phyloP scores from a whole-genome alignment of 2,329 filamentous ascomycete genomes.

The Helotiales sp. region DNA sequence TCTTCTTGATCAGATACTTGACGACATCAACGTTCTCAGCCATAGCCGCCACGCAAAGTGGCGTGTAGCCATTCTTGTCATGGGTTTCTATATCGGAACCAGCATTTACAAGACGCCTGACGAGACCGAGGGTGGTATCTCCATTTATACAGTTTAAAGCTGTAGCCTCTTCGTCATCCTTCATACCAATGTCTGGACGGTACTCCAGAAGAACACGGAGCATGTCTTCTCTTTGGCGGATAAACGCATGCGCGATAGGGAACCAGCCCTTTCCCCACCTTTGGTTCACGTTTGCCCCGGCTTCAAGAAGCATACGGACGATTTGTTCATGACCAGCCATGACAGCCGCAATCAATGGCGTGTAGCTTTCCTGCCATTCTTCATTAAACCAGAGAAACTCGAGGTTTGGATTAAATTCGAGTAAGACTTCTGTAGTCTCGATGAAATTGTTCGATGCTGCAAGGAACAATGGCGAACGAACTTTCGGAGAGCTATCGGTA shows the following conservation, averaged over 20 bases:
- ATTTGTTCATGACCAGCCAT: neutral
- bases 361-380: conserved; percentile 8
- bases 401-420: conserved; percentile 10
- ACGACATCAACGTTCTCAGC: conserved; percentile 1
- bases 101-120: conserved; percentile 12
- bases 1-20: conserved; percentile 21
- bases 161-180: neutral
- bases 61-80: conserved; percentile 13
- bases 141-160: neutral
- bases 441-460: neutral
- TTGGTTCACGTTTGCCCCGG: conserved; percentile 21
- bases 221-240: neutral
- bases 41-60: conserved; percentile 6
- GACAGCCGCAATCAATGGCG: conserved; percentile 17
- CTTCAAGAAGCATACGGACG: conserved; percentile 16
- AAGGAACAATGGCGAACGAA: neutral
- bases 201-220: conserved; percentile 5
- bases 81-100: conserved; percentile 12
- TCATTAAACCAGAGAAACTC: conserved; percentile 10
- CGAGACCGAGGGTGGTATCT: neutral
- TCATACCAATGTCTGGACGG: neutral
- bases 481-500: neutral
- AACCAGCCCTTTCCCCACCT: neutral
- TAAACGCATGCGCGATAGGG: neutral
- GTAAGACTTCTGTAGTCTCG: conserved; percentile 12